Percentiles rank a stretch among this genome's conserved stretches.
Conservation (phyloP, 495 filamentous ascomycete species). For the Alectoria sarmentosa region DNA sequence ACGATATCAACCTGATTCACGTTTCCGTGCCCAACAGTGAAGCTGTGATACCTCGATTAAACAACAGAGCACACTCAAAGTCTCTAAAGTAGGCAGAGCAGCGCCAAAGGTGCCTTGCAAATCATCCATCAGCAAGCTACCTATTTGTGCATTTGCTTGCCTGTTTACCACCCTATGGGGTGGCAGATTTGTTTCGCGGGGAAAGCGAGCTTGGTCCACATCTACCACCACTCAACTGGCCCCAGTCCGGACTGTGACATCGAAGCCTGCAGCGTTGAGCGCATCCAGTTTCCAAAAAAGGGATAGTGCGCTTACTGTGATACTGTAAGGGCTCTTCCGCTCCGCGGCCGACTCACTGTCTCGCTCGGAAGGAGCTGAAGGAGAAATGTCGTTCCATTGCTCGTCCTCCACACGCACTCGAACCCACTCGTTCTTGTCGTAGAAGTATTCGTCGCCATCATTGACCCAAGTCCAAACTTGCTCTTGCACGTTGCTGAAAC, state of each 20-base stretch:
- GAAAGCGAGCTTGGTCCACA: not conserved
- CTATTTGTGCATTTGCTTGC: not conserved
- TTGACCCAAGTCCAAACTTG: constrained; percentile 75
- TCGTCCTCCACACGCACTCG: constrained; percentile 78
- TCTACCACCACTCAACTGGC: constrained; percentile 45
- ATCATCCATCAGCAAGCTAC: not conserved
- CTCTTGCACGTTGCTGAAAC: constrained; percentile 40
- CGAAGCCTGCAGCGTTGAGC: constrained; percentile 36
- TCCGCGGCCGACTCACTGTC: constrained; percentile 42
- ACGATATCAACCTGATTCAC: no score
- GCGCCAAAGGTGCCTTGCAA: not conserved
- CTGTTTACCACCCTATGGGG: not conserved
- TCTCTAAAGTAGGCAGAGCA: not conserved
- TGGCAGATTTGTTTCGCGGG: not conserved
- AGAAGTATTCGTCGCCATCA: constrained; percentile 64
- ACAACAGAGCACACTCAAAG: not conserved
- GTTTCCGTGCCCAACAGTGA: no score
- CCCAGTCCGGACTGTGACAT: constrained; percentile 48
- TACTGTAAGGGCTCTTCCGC: constrained; percentile 56
- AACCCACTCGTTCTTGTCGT: constrained; percentile 82
- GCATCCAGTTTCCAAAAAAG: not conserved
- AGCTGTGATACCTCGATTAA: no score
- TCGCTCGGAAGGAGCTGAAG: constrained; percentile 52
- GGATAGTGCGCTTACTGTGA: constrained; percentile 49
- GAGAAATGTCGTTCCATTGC: constrained; percentile 81